Evolutionary conservation across 495 filamentous ascomycete species (phyloP), one percentile per base, ranked within the genome.

Genomic region (Penicillium longicatenatum): DNA sequence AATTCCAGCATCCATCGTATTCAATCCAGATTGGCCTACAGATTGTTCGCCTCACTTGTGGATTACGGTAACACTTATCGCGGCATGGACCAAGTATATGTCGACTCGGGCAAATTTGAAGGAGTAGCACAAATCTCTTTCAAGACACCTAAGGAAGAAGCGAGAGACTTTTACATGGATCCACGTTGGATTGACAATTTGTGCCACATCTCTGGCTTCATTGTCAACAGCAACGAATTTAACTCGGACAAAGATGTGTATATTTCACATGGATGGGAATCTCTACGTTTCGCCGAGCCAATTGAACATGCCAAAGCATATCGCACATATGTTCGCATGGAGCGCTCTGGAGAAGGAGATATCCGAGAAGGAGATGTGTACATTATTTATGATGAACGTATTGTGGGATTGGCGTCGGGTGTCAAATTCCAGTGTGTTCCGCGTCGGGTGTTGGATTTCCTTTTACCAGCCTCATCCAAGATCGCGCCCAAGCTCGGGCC

Each of bases 161-260:
- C 68, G 0, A 45, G 6, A 14, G 58, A 22, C 6, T 66, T 50
- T 55, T 35, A 50, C 31, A 52, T 19, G 1, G 54, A 70, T 10
- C 78, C 78, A 1, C 65, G 77, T 47, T 75, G 63, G 55, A 78
- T 80, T 48, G 79, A 82, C 43, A 74, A 67, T 24, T 55, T 79
- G 10, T 60, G 55, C 0, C 77, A 80, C 53, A 41, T 82, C 1
- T 70, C 70, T 7, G 78, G 79, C 0, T 71, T 79, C 37, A 58
- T 73, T n/a, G 55, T 76, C 54, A 77, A 79, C 45, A 62, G 50
- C 7, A 54, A 50, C 12, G 67, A 74, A 39, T 60, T 55, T 0
- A 50, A 57, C 2, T 60, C 66, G 3, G 60, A 60, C 29, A 54
- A 68, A 37, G 58, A 65, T 49, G 71, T 70, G 57, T 78, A 59